Evolutionary conservation across 2,329 filamentous ascomycete species (phyloP), one percentile per base, ranked within the genome.

Genomic region (Fusarium dlaminii): DNA sequence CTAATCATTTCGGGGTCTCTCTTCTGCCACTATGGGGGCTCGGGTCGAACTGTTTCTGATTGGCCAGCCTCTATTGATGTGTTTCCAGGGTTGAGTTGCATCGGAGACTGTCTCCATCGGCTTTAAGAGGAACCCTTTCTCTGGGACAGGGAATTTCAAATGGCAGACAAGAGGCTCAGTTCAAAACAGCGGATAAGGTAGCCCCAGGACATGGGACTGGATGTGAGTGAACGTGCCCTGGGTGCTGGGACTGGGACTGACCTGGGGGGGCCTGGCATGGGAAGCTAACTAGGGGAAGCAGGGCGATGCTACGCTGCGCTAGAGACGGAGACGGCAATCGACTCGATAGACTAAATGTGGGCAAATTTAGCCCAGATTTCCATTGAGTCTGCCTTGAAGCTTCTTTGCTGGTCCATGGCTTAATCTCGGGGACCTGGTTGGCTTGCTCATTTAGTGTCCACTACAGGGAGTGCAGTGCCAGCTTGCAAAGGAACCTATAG

Each of bases 381-480:
- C 36, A 37, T 74, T 46, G 58, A 75, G 73, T 70, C 72, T 75
- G 69, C 72, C 68, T 75, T 69, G 68, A 59, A 58, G 49, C 59
- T 56, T 59, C 54, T 57, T 59, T 59, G 37, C 66, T 61, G 59
- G 54, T 66, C 43, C 49, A 70, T 70, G 67, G 68, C 66, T 61
- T 67, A 37, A 42, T 61, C 39, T 45, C 42, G 39, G 43, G 52
- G 58, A 59, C 30, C 56, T 73, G 66, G 66, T 70, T 74, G 60
- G 70, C 43, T 42, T 42, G 46, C 20, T 36, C 40, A 22, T n/a
- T 43, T 68, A 65, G 67, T 43, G 57, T 39, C 39, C 36, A 51
- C n/a, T 8, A 58, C 24, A 12, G 56, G 24, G 8, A 46, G 45
- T n/a, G 40, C 37, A 54, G 42, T 39, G 55, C 40, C 51, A 48